Base-by-base conservation (phyloP, 2,329 filamentous ascomycete species). In the Aureobasidium namibiae region DNA sequence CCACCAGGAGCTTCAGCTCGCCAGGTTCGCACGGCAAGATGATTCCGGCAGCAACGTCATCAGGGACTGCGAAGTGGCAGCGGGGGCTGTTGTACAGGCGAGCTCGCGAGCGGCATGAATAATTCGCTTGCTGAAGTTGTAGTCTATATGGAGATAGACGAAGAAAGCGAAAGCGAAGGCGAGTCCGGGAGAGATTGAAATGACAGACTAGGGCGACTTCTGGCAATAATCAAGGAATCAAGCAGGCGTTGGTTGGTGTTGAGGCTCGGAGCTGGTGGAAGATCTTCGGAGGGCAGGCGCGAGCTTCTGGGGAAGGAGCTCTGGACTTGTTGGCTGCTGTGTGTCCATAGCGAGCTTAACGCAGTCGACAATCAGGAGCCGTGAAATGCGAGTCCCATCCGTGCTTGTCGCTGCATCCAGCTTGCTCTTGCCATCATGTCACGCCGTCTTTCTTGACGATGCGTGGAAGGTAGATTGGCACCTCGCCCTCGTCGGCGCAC, bases 381-480 rank as follows among this genome's bases (percentile, higher is more conserved):
- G 39, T 42, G 38, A 29, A 38, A 63, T 63, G 62, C 60, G 60
- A 50, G 45, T 59, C 34, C 26, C 36, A 46, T 31, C 46, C 33
- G 45, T 34, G 31, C 21, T 62, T 31, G 34, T 57, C 42, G 64
- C 62, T 50, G 66, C 65, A 45, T 70, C 70, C 66, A 70, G 71
- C 62, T 70, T 70, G 60, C 72, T 85, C 67, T 76, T 77, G 65
- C 71, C 78, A 66, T 68, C 78, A 69, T 76, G 82, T 54, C 71
- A 75, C 68, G 89, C 91, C 64, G 84, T 97, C 61, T 96, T 91
- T 76, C 80, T 83, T 66, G 94, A 99, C 70, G 92, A 99, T 74
- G 91, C 95, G 65, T 92, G 86, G 76, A 82, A 90, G 67, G 83
- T 95, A 72, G 94, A 99, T 75, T 97, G 91, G 77, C 92, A 97